Base-by-base conservation (phyloP, 257 asterid genomes). In the Cynanchum wilfordii region DNA sequence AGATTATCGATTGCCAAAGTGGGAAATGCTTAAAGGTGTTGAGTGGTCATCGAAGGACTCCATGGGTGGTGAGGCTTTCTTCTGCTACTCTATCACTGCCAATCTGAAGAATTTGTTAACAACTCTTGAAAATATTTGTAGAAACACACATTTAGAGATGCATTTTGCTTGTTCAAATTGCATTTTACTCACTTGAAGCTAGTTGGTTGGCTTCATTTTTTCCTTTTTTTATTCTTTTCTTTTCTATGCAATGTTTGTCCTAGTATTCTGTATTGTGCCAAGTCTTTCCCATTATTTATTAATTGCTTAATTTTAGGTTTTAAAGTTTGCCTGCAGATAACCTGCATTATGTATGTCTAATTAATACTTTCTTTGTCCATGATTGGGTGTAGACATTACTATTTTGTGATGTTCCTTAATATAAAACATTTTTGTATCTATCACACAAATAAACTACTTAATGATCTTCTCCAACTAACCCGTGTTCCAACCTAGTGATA, bases 41-140 rank as follows among this genome's bases (percentile, higher is more conserved):
- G 79, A 94, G 89, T 75, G 98, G 98, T 77, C 98, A 94, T 84
- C 92, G 97, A 73, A 88, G 98, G 84, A 94, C 98, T 57, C 98
- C 98, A 69, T 94, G 98, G 98, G 98, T 91, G 97, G 98, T 94
- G 85, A 87, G 89, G 42, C 76, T 78, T 57, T 77, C 81, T 82
- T 82, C 76, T 71, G 68, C 69, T 7, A 65, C 54, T 25, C 69
- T 22, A 16, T 55, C 40, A 70, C 29, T 67, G 20, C 30, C 12
- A 56, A 36, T 67, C 33, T 45, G 58, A 45, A 67, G 47, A 72
- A 30, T 51, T 47, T 60, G 36, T 16, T 63, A 22, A 12, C 24
- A 13, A 62, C 47, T 30, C 15, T 15, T 16, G 36, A 33, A 6
- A 19, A 5, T 24, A 30, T 62, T 17, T 5, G 45, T 25, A 30